Evolutionary conservation across 805 yeast species (phyloP), one percentile per base, ranked within the genome.

Genomic region (Monosporozyma aquatica): DNA sequence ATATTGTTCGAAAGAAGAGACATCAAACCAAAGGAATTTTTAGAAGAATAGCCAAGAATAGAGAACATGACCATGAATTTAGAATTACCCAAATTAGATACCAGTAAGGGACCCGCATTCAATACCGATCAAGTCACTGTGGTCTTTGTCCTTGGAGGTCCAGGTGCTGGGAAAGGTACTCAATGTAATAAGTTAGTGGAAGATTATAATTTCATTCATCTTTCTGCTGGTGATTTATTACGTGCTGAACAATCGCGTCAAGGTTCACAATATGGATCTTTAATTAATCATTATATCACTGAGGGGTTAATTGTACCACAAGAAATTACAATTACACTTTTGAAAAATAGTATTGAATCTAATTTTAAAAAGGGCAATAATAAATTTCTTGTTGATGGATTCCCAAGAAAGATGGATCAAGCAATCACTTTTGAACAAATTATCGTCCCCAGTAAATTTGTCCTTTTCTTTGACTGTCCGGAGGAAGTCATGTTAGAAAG

Each of bases 391-490:
- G 79, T 90, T 41, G 98, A 90, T 62, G 98, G 98, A 0, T 90
- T 92, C 74, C 98, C 98, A 38, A 76, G 97, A 61, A 87, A 89
- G 62, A 90, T 92, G 97, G 97, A 92, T 65, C 98, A 90, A 69
- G 97, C 97, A 0, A 46, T 82, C 32, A 83, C 90, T n/a, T 90
- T 90, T 61, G 97, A 90, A 66, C 77, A 82, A 30, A 69, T 76
- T 58, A 71, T 79, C 53, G 92, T 78, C 55, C 81, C 72, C 62
- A 81, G 85, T 48, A 69, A 77, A 21, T 75, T 82, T 64, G 78
- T 84, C 2, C 67, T 84, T 33, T 84, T 80, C 64, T 84, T 84
- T 56, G 87, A 83, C 50, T 84, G 94, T 61, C 85, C 90, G 1
- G 92, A 83, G 62, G 58, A 66, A 32, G 83, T 86, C 42, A 89